These are phyloP conservation scores for Mycosphaerella sp. DNA, from an alignment of 2,329 filamentous ascomycete genomes.

Conservation along the genomic window DNA sequence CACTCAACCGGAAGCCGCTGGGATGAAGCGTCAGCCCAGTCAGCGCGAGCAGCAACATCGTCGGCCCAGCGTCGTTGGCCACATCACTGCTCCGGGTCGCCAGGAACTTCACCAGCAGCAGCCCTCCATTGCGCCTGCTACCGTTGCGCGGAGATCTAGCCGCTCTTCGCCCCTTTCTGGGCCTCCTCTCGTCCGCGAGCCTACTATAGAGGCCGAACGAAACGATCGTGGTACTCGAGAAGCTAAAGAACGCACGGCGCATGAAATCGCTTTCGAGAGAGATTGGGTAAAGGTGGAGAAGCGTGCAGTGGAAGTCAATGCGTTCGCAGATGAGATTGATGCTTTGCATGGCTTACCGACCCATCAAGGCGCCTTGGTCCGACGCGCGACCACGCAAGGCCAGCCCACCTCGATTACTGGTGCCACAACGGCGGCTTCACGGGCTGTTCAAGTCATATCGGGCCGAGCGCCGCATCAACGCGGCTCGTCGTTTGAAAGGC, in stretches of 20 bases:
- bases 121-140: slow-evolving; percentile 20
- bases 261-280: slow-evolving; percentile 83
- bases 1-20: slow-evolving; percentile 14
- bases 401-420: slow-evolving; percentile 62
- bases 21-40: slow-evolving; percentile 33
- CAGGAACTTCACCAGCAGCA: slow-evolving; percentile 31
- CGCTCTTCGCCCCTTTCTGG: slow-evolving; percentile 36
- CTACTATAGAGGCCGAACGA: slow-evolving; percentile 26
- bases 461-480: slow-evolving; percentile 68
- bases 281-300: slow-evolving; percentile 97
- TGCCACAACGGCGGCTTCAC: slow-evolving; percentile 62
- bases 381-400: slow-evolving; percentile 73
- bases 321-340: slow-evolving; percentile 89
- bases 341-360: slow-evolving; percentile 52
- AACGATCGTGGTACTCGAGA: slow-evolving; percentile 34
- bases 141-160: slow-evolving; percentile 58
- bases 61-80: slow-evolving; percentile 40
- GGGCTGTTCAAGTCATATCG: slow-evolving; percentile 66
- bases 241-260: slow-evolving; percentile 61
- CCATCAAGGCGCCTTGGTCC: slow-evolving; percentile 59
- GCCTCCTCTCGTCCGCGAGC: slow-evolving; percentile 45
- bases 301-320: slow-evolving; percentile 90
- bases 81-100: slow-evolving; percentile 43
- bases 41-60: slow-evolving; percentile 39
- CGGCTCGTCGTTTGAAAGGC: slow-evolving; percentile 75